Evolutionary conservation across 129 eudicot genomes (phyloP).

Genomic region (Scalesia atractyloides): DNA sequence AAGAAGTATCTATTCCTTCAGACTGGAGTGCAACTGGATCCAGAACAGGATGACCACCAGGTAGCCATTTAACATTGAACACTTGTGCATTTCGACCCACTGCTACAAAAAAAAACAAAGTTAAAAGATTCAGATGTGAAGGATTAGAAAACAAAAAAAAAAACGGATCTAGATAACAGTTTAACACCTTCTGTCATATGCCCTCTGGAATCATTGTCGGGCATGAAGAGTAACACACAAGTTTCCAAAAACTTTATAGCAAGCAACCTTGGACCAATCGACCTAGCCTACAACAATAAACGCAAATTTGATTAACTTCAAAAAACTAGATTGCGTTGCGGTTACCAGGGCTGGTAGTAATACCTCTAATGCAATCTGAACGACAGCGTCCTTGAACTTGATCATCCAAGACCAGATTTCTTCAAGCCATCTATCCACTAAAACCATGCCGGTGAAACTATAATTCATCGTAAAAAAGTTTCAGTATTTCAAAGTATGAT

Average conservation of each 20-base stretch:
- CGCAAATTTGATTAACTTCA: constrained; percentile 19
- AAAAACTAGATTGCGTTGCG: constrained; percentile 7
- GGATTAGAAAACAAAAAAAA: neutral
- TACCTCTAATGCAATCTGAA: constrained; percentile 74
- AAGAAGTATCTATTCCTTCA: constrained; percentile 61
- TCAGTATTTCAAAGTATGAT: constrained; percentile 16
- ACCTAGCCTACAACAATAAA: constrained; percentile 49
- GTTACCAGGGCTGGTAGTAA: constrained; percentile 10
- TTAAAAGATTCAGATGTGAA: neutral
- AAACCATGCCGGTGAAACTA: constrained; percentile 83
- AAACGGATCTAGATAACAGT: constrained; percentile 40
- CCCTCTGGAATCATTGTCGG: constrained; percentile 67
- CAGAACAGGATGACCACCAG: constrained; percentile 75
- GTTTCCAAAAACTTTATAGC: constrained; percentile 86
- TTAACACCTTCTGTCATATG: constrained; percentile 51
- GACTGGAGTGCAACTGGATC: constrained; percentile 57
- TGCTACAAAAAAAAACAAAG: constrained; percentile 35
- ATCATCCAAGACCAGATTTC: constrained; percentile 84
- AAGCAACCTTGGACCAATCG: constrained; percentile 74
- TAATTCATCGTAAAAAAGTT: constrained; percentile 29
- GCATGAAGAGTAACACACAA: constrained; percentile 55
- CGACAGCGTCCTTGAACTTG: constrained; percentile 70
- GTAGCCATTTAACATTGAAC: constrained; percentile 69
- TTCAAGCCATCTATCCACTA: constrained; percentile 90
- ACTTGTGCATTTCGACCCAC: constrained; percentile 37